Conservation (phyloP, 176 grass and related monocot species). For the Oryza glaberrima region DNA sequence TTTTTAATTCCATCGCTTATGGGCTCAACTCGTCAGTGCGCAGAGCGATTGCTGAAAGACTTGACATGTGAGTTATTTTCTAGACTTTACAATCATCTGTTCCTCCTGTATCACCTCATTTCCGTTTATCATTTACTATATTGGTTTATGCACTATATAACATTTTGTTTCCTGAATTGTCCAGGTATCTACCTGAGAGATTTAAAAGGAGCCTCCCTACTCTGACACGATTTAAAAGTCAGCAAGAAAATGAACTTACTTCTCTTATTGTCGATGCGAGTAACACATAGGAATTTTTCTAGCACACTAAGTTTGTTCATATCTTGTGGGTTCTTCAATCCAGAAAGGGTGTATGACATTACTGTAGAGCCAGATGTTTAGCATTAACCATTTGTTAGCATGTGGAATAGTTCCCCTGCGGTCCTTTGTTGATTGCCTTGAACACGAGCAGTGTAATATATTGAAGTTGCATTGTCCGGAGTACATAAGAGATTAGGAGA, state of each 20-base stretch:
- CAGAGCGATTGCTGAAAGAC: conserved; percentile 85
- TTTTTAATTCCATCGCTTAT: conserved; percentile 97
- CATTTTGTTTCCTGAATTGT: conserved; percentile 24
- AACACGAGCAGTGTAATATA: neutral
- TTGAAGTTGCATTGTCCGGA: neutral
- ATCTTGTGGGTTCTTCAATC: neutral
- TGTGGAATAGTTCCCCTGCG: neutral
- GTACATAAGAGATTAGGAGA: conserved; percentile 41
- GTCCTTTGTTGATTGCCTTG: neutral
- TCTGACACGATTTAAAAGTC: conserved; percentile 57
- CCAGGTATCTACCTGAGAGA: conserved; percentile 84
- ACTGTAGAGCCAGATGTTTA: conserved; percentile 32
- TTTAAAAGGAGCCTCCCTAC: conserved; percentile 62
- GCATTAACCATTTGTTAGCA: conserved; percentile 23
- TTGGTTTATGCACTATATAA: conserved; percentile 16
- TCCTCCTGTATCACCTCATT: neutral
- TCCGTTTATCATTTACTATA: neutral
- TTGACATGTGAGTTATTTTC: conserved; percentile 64
- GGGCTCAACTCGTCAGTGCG: conserved; percentile 91
- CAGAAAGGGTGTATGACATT: conserved; percentile 1
- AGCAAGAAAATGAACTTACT: conserved; percentile 77
- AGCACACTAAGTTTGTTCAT: conserved; percentile 1
- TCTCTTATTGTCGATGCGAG: conserved; percentile 59
- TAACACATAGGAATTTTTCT: conserved; percentile 24
- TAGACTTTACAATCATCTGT: neutral